Evolutionary conservation across 2,329 filamentous ascomycete genomes (phyloP).

Genomic region (Juglanconis juglandina): DNA sequence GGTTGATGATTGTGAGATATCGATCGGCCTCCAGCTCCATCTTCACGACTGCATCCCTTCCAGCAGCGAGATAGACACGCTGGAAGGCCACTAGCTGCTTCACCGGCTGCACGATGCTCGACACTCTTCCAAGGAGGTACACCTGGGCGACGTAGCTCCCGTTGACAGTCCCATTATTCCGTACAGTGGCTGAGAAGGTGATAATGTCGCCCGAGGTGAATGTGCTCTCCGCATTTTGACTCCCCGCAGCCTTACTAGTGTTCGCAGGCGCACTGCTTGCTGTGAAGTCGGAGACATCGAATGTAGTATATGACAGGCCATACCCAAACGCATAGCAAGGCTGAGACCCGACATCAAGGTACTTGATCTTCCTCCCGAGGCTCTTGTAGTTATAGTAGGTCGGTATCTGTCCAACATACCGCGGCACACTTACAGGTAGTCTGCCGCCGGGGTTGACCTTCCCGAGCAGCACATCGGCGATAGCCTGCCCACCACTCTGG

Average conservation of each 20-base stretch:
- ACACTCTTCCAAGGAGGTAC: constrained; percentile 38
- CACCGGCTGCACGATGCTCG: constrained; percentile 37
- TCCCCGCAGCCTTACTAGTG: too few relatives aligned
- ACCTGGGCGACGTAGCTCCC: constrained; percentile 40
- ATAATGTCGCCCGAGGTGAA: constrained; percentile 26
- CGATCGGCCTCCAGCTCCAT: constrained; percentile 38
- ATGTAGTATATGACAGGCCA: constrained; percentile 33
- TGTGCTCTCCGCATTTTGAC: not conserved
- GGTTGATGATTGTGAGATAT: constrained; percentile 40
- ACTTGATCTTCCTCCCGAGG: constrained; percentile 26
- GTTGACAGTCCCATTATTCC: constrained; percentile 30
- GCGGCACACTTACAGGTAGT: constrained; percentile 33
- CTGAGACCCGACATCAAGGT: constrained; percentile 28
- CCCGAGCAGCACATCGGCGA: constrained; percentile 34
- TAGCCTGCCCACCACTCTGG: constrained; percentile 32
- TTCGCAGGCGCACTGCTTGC: not conserved
- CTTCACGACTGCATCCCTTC: constrained; percentile 28
- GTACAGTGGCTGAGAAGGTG: constrained; percentile 31
- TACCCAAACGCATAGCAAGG: constrained; percentile 34
- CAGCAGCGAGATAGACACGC: constrained; percentile 34
- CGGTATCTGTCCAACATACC: constrained; percentile 32
- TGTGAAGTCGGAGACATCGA: constrained; percentile 27
- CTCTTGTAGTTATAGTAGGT: constrained; percentile 34
- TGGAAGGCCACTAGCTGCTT: constrained; percentile 42
- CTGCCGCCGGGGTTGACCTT: constrained; percentile 29